These are phyloP conservation scores for Calycina herbarum DNA, from an alignment of 2,329 filamentous ascomycete species.

Conservation along the genomic window DNA sequence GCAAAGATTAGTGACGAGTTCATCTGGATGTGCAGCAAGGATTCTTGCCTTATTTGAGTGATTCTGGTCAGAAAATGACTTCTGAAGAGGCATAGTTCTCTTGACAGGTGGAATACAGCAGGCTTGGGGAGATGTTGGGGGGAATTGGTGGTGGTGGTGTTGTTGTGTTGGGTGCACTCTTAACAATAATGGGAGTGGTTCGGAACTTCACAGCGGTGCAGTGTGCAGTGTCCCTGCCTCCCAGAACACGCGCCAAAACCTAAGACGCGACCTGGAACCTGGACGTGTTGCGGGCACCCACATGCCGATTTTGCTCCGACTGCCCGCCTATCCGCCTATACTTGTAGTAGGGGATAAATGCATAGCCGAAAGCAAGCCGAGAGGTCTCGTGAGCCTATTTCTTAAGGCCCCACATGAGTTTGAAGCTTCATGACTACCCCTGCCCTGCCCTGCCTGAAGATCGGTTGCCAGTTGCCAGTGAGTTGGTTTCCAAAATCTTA, in stretches of 20 bases:
- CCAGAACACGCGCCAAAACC: neutral
- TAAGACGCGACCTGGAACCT: too few relatives aligned
- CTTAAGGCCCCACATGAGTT: too few relatives aligned
- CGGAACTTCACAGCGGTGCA: neutral
- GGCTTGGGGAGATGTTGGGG: neutral
- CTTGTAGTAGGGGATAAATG: too few relatives aligned
- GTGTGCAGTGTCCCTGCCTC: neutral
- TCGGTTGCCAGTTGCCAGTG: too few relatives aligned
- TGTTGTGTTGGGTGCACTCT: neutral
- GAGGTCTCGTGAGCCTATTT: too few relatives aligned
- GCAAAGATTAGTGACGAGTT: neutral
- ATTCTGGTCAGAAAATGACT: slow-evolving; percentile 40
- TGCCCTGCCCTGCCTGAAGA: too few relatives aligned
- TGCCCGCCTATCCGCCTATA: too few relatives aligned
- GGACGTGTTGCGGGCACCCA: neutral
- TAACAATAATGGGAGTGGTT: neutral
- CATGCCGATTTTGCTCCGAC: too few relatives aligned
- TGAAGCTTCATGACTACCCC: too few relatives aligned
- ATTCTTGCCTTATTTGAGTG: slow-evolving; percentile 32
- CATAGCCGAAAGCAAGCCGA: too few relatives aligned
- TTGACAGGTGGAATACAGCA: neutral
- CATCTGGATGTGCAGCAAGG: neutral
- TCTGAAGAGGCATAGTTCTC: slow-evolving; percentile 38
- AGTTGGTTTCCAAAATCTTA: too few relatives aligned
- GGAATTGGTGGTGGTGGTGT: neutral